These are phyloP conservation scores for Pilatotrama ljubarskyi DNA, from an alignment of 768 basidiomycete species.

Conservation along the genomic window DNA sequence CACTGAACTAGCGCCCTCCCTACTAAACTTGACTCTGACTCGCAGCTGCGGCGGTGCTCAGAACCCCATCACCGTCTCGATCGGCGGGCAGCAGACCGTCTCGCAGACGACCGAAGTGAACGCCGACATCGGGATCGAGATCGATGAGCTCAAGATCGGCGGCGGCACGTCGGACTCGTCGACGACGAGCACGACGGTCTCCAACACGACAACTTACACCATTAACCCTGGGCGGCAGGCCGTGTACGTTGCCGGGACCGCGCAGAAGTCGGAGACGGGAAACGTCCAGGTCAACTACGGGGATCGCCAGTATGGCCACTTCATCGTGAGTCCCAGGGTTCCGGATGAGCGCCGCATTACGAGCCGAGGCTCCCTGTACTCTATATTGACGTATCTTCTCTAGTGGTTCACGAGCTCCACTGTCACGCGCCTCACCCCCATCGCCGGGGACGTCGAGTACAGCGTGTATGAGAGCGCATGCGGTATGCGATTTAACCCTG, in stretches of 20 bases:
- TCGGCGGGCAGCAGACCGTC: conserved; percentile 8
- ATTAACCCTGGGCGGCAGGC: conserved; percentile 12
- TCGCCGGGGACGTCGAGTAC: not conserved
- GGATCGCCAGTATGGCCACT: conserved; percentile 3
- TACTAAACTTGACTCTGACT: not conserved
- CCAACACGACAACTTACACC: not conserved
- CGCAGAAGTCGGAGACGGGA: conserved; percentile 12
- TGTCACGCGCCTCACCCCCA: not conserved
- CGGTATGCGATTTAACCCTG: not conserved
- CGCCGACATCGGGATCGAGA: conserved; percentile 7
- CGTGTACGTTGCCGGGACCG: conserved; percentile 14
- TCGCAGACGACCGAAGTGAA: conserved; percentile 3
- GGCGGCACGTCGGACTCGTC: conserved; percentile 1
- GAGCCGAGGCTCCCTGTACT: too few relatives aligned
- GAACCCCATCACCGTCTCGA: conserved; percentile 1
- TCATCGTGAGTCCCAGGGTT: conserved; percentile 1
- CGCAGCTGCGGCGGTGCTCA: conserved; percentile 9
- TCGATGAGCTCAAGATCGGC: conserved; percentile 8
- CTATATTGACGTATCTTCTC: too few relatives aligned
- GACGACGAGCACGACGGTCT: not conserved
- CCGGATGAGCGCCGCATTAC: not conserved
- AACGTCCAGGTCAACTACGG: conserved; percentile 18
- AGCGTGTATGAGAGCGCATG: not conserved
- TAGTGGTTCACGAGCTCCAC: not conserved
- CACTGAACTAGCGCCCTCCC: too few relatives aligned